These are phyloP conservation scores for Hygrophoropsis aurantiaca DNA, from an alignment of 768 basidiomycete species.

Conservation along the genomic window DNA sequence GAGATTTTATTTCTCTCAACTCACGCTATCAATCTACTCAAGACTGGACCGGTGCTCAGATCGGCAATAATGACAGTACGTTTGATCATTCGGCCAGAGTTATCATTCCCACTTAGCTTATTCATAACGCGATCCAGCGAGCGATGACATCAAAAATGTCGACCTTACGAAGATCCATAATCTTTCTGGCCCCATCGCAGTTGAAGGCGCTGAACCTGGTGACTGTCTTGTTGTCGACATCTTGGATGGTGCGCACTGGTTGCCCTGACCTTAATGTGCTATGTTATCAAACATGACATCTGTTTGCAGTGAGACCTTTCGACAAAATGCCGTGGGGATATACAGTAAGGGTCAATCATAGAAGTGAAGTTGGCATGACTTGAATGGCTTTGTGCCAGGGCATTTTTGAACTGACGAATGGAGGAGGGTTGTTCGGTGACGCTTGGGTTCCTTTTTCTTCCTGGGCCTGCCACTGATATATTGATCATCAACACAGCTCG, in stretches of 20 bases:
- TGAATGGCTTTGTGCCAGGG: conserved; percentile 41
- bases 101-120: neutral
- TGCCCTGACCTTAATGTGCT: neutral
- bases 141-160: conserved; percentile 67
- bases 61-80: conserved; percentile 72
- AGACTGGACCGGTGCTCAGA: conserved; percentile 83
- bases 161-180: conserved; percentile 70
- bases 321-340: conserved; percentile 84
- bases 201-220: conserved; percentile 76
- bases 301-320: conserved; percentile 53
- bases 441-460: neutral
- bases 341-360: conserved; percentile 41
- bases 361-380: no score
- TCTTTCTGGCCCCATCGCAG: conserved; percentile 72
- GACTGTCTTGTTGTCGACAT: conserved; percentile 81
- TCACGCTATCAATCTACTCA: no score
- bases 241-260: conserved; percentile 52
- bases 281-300: neutral
- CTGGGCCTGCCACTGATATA: no score
- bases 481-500: no score
- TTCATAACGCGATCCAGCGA: conserved; percentile 40
- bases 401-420: conserved; percentile 73
- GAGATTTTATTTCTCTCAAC: no score
- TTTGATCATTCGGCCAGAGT: conserved; percentile 5
- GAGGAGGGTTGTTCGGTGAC: conserved; percentile 67